Evolutionary conservation across 768 basidiomycete genomes (phyloP), one percentile per base, ranked within the genome.

Genomic region (Pleurotus eryngii): DNA sequence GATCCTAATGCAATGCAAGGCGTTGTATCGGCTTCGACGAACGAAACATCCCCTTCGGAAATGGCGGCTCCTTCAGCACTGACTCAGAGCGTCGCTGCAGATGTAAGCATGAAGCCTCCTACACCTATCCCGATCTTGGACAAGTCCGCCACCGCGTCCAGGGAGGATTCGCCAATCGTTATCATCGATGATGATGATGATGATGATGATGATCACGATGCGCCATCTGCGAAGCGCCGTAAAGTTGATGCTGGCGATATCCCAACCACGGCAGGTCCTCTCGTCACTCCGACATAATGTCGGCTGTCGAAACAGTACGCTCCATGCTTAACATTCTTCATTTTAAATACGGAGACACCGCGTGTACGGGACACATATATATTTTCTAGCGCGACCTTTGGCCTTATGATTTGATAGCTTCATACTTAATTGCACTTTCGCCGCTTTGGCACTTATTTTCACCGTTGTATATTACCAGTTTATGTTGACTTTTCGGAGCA

Each of bases 151-250:
- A 20, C 50, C 53, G 45, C 66, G 47, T 60, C 18, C 65, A 59
- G 68, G 64, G 59, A 18, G 49, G 67, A 65, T 39, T 78, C 83
- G 8, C 81, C 85, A n/a, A 80, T 85, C 35, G 73, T 88, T 42
- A 72, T 85, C 46, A 74, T 85, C 30, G 86, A 88, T 59, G 86
- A 87, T 55, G 80, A 88, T 59, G 86, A 87, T 55, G 80, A 80
- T 22, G 81, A 82, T 26, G 60, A 63, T 35, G 78, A 81, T 39
- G n/a, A n/a, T n/a, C n/a, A n/a, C n/a, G 77, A 82, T 46, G 78
- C 75, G 37, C 84, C 85, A 45, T 77, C 72, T 26, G 66, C 72
- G 53, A 90, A 88, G 71, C 81, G 80, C 61, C 77, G 87, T 64
- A 81, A 79, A 67, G 56, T 81, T 17, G 77, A 77, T 17, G 30